Percentiles rank a stretch among this genome's conserved stretches.
phyloP scores from a whole-genome alignment of 2,329 filamentous ascomycete genomes.

The Venturia asperata region DNA sequence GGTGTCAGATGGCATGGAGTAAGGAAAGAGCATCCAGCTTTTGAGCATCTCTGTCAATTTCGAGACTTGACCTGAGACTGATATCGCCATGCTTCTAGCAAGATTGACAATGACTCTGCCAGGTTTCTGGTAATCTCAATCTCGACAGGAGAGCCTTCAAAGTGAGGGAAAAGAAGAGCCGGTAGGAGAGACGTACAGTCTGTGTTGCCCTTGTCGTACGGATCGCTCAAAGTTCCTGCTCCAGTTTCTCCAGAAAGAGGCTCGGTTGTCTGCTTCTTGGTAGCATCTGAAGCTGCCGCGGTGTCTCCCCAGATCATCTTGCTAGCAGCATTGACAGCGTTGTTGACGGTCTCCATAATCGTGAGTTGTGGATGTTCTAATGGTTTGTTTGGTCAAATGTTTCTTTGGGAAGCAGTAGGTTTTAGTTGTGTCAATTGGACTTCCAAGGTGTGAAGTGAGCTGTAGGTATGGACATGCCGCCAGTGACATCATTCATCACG shows the following conservation, averaged over 20 bases:
- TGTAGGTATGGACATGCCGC: too few species aligned
- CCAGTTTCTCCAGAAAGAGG: slow-evolving; percentile 66
- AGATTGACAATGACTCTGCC: too few species aligned
- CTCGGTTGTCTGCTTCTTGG: slow-evolving; percentile 45
- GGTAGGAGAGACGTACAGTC: slow-evolving; percentile 40
- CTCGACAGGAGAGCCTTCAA: not conserved
- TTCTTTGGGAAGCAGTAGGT: not conserved
- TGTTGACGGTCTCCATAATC: slow-evolving; percentile 35
- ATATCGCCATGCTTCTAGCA: too few species aligned
- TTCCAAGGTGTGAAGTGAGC: not conserved
- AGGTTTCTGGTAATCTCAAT: not conserved
- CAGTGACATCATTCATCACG: not conserved
- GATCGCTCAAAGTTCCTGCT: slow-evolving; percentile 59
- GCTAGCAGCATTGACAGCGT: slow-evolving; percentile 29
- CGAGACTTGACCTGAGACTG: not conserved
- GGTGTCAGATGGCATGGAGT: slow-evolving; percentile 10
- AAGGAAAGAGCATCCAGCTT: not conserved
- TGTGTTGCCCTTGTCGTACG: slow-evolving; percentile 73
- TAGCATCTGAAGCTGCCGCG: slow-evolving; percentile 18
- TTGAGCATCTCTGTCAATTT: not conserved
- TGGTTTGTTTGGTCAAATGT: not conserved
- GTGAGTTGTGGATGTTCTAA: not conserved
- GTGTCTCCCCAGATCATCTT: slow-evolving; percentile 34
- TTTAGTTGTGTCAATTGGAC: not conserved
- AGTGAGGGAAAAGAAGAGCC: too few species aligned